Evolutionary conservation across 306 rosid species (phyloP).

Genomic region (Malus domestica): ASM211411v1 NC_041797.1:3749001-3749500

Average conservation of each 20-base stretch:
- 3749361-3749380: neutral
- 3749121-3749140: neutral
- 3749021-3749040: neutral
- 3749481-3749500: neutral
- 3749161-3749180: neutral
- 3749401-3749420: neutral
- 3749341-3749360: too few species aligned
- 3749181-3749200: neutral
- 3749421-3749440: neutral
- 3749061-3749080: too few species aligned
- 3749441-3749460: neutral
- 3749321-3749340: too few species aligned
- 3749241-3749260: neutral
- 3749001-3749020: neutral
- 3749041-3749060: neutral
- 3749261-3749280: neutral
- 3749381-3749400: neutral
- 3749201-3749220: neutral
- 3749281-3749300: neutral
- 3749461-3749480: neutral
- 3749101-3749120: neutral
- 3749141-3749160: neutral
- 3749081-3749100: neutral
- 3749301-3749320: neutral
- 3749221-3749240: too few species aligned